Percentiles rank a stretch among this genome's conserved stretches.
These are phyloP conservation scores for Colletotrichum gigasporum DNA, from an alignment of 2,329 filamentous ascomycete genomes.

Conservation along the genomic window DNA sequence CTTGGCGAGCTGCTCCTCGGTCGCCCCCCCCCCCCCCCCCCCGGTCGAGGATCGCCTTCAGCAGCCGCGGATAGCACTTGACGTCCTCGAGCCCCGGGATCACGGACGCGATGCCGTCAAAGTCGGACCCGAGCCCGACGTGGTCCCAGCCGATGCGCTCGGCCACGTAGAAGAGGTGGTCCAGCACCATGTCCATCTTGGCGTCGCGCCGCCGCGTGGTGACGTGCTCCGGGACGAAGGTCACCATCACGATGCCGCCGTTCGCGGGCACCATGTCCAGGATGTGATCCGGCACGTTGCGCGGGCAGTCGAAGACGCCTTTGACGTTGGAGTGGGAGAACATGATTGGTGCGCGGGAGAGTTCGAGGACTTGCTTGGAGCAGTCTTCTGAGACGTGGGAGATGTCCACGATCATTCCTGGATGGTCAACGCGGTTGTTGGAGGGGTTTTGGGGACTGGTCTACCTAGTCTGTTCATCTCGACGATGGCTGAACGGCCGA, in stretches of 20 bases:
- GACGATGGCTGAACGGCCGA: conserved; percentile 38
- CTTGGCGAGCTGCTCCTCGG: conserved; percentile 46
- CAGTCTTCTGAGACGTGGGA: conserved; percentile 41
- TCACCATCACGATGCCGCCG: conserved; percentile 50
- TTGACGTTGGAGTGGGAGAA: conserved; percentile 43
- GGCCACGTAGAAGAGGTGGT: conserved; percentile 42
- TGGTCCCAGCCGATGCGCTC: conserved; percentile 45
- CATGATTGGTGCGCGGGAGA: conserved; percentile 40
- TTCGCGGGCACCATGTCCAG: conserved; percentile 45
- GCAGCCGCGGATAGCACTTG: conserved; percentile 40
- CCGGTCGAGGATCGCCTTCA: conserved; percentile 45
- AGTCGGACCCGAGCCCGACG: conserved; percentile 49
- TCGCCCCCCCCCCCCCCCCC: no score
- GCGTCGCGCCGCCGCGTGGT: conserved; percentile 34
- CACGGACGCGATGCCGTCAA: conserved; percentile 43
- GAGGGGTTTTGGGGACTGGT: neutral
- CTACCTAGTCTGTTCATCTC: conserved; percentile 47
- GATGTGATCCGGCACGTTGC: conserved; percentile 52
- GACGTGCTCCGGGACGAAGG: conserved; percentile 42
- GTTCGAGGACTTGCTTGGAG: conserved; percentile 35
- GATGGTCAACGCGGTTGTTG: no score
- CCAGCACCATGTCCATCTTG: conserved; percentile 43
- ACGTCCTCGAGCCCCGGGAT: conserved; percentile 40
- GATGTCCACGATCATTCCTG: conserved; percentile 41
- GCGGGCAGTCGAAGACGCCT: conserved; percentile 35